Base-by-base conservation (phyloP, 2,329 filamentous ascomycete genomes). In the Exophiala oligosperma region DNA sequence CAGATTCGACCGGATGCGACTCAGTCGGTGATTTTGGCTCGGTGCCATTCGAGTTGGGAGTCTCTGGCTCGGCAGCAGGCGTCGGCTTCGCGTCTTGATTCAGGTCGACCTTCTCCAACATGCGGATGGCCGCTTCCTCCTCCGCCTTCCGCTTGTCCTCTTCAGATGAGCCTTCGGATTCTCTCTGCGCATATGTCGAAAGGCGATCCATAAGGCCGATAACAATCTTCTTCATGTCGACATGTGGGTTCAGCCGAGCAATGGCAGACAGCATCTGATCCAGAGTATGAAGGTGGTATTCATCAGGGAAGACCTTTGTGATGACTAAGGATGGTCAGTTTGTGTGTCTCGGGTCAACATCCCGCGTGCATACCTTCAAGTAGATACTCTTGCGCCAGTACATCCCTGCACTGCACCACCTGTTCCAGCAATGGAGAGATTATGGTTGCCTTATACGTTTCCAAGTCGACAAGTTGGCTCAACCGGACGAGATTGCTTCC, bases 251-350 rank as follows among this genome's bases (percentile, higher is more conserved):
- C 38, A 99, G 81, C 57, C 93, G 84, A 12, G 93, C 91, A 35
- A 96, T 96, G 5, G 94, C 94, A 7, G 89, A 94, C 35, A 99
- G 85, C 72, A 99, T 91, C 71, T 97, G 89, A 71, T 97, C 94
- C 32, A 99, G 84, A 0, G 94, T 99, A 72, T 99, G 92, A 23
- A 99, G 84, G 74, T 99, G 95, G 73, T 93, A 99, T 71, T 99
- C 94, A 75, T 99, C 94, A 0, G 94, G 94, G 78, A 99, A 99
- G 52, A 97, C 94, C 74, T 99, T 95, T 4, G 93, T 99, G 65
- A 99, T 96, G 63, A 99, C 94, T 85, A 62, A 9, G 21, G 21
- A 7, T 29, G 35, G 43, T 43, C 37, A 58, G 53, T 49, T 37
- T 23, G 21, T 23, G 29, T 9, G 37, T 23, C 9, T 17, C 4